A percentile compares a stretch with the other conserved stretches of the same genome.
Conservation (phyloP, 2,329 filamentous ascomycete species). For the Diaporthe sp. region DNA sequence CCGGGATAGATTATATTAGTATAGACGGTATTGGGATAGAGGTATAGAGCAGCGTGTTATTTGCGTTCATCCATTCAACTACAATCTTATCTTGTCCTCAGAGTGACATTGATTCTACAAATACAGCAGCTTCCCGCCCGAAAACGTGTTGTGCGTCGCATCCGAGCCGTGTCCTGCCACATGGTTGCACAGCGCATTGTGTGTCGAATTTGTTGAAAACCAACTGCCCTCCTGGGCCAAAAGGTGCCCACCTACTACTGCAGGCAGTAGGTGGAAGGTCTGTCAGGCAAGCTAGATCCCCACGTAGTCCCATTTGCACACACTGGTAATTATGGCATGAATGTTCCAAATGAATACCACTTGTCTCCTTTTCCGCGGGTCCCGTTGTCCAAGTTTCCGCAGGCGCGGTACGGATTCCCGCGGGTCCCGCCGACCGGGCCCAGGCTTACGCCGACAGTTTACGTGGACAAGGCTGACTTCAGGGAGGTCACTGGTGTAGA, state of each 20-base stretch:
- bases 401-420: background rate
- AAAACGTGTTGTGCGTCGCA: background rate
- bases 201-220: background rate
- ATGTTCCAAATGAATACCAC: background rate
- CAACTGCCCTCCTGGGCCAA: background rate
- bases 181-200: background rate
- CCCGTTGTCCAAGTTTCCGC: background rate
- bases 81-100: background rate
- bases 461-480: too few species aligned
- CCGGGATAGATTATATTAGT: background rate
- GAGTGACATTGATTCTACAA: background rate
- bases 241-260: background rate
- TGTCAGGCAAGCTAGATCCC: background rate
- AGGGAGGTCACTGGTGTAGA: too few species aligned
- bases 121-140: background rate
- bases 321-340: background rate
- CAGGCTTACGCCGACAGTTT: background rate
- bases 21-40: background rate
- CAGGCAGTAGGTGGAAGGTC: background rate
- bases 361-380: background rate
- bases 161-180: background rate
- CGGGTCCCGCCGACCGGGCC: background rate
- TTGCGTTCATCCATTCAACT: background rate
- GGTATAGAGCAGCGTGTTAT: background rate
- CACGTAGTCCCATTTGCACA: background rate